A percentile compares a stretch with the other conserved stretches of the same genome.
Conservation (phyloP, 768 basidiomycete species). For the Podaxis sp. region DNA sequence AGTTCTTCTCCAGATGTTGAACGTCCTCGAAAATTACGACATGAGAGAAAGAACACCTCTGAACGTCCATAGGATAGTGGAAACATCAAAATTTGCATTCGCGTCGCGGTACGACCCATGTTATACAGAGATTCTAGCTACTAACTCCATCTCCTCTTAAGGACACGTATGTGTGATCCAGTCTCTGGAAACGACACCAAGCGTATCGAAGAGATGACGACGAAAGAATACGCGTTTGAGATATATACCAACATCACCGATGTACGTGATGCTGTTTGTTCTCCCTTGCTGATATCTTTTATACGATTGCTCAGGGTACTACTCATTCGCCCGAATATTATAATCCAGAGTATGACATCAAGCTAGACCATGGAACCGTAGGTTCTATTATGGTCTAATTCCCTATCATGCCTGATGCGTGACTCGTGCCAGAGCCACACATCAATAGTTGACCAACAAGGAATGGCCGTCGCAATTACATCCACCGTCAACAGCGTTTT, state of each 20-base stretch:
- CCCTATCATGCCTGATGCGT: not conserved
- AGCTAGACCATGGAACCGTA: constrained; percentile 85
- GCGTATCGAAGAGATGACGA: constrained; percentile 60
- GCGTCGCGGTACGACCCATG: constrained; percentile 35
- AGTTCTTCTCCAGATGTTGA: constrained; percentile 90
- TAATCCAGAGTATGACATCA: constrained; percentile 73
- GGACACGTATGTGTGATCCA: constrained; percentile 83
- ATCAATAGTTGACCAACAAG: constrained; percentile 75
- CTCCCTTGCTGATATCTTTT: not conserved
- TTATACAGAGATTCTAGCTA: not conserved
- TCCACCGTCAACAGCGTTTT: constrained; percentile 89
- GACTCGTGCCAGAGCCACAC: constrained; percentile 65
- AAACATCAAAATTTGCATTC: constrained; percentile 76
- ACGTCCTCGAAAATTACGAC: constrained; percentile 76
- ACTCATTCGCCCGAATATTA: constrained; percentile 86
- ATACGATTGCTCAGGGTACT: constrained; percentile 45
- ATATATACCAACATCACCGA: constrained; percentile 76
- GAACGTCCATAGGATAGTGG: constrained; percentile 76
- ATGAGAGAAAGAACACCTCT: constrained; percentile 50
- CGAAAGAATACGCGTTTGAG: constrained; percentile 59
- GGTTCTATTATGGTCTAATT: constrained; percentile 19
- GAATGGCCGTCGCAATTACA: constrained; percentile 85
- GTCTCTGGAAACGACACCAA: constrained; percentile 52
- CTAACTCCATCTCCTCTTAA: constrained; percentile 20
- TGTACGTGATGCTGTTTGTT: constrained; percentile 33